Evolutionary conservation across 495 filamentous ascomycete genomes (phyloP), one percentile per base, ranked within the genome.

Genomic region (Jackrogersella multiformis): DNA sequence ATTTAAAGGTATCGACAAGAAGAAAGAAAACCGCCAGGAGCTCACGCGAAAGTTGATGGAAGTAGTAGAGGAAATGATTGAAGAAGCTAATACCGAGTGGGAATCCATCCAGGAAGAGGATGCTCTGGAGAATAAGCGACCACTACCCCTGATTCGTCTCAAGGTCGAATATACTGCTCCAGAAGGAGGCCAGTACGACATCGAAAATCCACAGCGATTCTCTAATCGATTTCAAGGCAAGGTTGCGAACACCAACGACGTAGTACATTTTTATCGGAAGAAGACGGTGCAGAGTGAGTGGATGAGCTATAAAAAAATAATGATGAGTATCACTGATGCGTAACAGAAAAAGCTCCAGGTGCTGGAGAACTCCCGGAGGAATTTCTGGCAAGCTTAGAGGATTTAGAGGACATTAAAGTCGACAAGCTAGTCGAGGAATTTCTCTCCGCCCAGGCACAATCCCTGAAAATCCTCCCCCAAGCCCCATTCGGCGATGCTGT

Each of bases 131-230:
- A 85, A 85, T 8, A 88, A 90, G 35, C 82, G 83, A 9, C 96
- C 96, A 1, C 76, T 93, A 46, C 95, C 95, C 1, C 81, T 99
- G 8, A 87, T 99, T 8, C 86, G 95, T 44, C 84, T 99, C 7
- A 89, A 93, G 36, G 94, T 99, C 5, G 95, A 99, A 68, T 95
- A 90, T 62, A 89, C 93, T 0, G 88, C 94, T 1, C 91, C 92
- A 0, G 93, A 97, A 28, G 92, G 92, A 21, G 90, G 92, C 36
- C 85, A 87, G 41, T 99, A 90, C 68, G 92, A 97, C 59, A 90
- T 89, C 57, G 96, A 98, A 72, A 99, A 99, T 62, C 95, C 95
- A 13, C 95, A 98, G 71, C 87, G 95, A 4, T 98, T 98, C 68
- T 98, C 96, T 0, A 97, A 96, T 75, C 87, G 94, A 4, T 99